Evolutionary conservation across 305 asterid genomes (phyloP).

Genomic region (Striga hermonthica): DNA sequence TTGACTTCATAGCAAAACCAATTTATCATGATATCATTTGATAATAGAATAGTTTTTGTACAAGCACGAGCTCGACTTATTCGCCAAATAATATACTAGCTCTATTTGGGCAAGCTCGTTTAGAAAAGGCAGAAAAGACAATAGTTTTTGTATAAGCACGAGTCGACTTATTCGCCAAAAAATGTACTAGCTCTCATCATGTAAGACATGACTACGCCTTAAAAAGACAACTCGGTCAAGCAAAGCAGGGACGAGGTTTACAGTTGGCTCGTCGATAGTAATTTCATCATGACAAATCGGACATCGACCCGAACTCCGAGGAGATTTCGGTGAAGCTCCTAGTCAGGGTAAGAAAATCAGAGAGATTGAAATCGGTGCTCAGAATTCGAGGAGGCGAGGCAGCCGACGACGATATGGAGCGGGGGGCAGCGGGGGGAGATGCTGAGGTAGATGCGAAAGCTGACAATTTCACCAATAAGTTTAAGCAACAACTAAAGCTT

Average conservation of each 20-base stretch:
- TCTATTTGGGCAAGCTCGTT: no score
- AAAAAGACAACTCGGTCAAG: slow-evolving; percentile 9
- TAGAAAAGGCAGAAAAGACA: no score
- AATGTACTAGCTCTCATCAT: no score
- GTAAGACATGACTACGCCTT: no score
- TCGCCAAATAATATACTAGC: no score
- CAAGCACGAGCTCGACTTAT: no score
- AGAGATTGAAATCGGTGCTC: slow-evolving; percentile 49
- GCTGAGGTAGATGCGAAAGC: slow-evolving; percentile 64
- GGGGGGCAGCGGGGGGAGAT: slow-evolving; percentile 38
- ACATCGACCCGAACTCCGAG: slow-evolving; percentile 46
- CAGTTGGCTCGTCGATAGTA: slow-evolving; percentile 36
- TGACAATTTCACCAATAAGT: slow-evolving; percentile 63
- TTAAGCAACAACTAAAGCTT: slow-evolving; percentile 67
- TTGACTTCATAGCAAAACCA: no score
- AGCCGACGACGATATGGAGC: slow-evolving; percentile 61
- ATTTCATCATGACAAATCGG: slow-evolving; percentile 45
- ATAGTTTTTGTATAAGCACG: no score
- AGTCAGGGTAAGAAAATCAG: slow-evolving; percentile 54
- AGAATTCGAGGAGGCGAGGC: slow-evolving; percentile 45
- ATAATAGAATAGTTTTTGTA: no score
- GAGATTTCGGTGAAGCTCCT: slow-evolving; percentile 36
- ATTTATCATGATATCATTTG: no score
- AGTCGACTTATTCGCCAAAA: no score
- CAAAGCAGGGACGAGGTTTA: slow-evolving; percentile 53